Base-by-base conservation (phyloP, 1,139 yeast species). In the Yamadazyma atmosphaerica region DNA sequence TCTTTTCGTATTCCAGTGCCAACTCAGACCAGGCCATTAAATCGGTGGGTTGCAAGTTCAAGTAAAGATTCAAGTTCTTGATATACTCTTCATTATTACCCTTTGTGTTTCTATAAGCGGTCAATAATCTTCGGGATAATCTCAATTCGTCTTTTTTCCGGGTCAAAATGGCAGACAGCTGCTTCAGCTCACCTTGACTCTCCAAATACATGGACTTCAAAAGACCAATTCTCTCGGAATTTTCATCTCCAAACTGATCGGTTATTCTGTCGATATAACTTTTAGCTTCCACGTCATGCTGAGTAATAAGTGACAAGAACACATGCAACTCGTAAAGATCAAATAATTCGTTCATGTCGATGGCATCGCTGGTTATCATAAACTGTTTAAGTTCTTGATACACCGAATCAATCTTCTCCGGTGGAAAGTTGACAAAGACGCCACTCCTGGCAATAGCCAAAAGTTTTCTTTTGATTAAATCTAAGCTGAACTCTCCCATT, bases 21-120 rank as follows among this genome's bases (percentile, higher is more conserved):
- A 88, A 67, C 60, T 86, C 95, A 34, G 80, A 72, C 95, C 95
- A 88, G 1, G 86, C 66, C 47, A 83, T 79, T 5, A 77, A 65
- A 59, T 92, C 98, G 22, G 81, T 60, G 1, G 97, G 96, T 49
- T 74, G 78, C 38, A 70, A 56, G 36, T 77, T 76, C 37, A 82
- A 59, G 50, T 74, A 76, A 41, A 61, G 65, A 26, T 64, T 59
- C 45, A 86, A 66, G 44, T 72, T 75, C 33, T 63, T 61, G 33
- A 81, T 72, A 53, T 79, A 83, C 46, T 61, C 58, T 51, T 59
- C 48, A 14, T 39, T 36, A 17, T 42, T 46, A 3, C 33, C 36
- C 4, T 35, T 30, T 1, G 34, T 12, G 2, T 35, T 25, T 24
- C 51, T 39, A 33, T 64, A 55, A 41, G 61, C 57, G 1, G 74